Percentiles rank a stretch among this genome's conserved stretches.
These are phyloP conservation scores for Isoetes engelmannii DNA, from an alignment of 83 land plant species.

Conservation along the genomic window DNA sequence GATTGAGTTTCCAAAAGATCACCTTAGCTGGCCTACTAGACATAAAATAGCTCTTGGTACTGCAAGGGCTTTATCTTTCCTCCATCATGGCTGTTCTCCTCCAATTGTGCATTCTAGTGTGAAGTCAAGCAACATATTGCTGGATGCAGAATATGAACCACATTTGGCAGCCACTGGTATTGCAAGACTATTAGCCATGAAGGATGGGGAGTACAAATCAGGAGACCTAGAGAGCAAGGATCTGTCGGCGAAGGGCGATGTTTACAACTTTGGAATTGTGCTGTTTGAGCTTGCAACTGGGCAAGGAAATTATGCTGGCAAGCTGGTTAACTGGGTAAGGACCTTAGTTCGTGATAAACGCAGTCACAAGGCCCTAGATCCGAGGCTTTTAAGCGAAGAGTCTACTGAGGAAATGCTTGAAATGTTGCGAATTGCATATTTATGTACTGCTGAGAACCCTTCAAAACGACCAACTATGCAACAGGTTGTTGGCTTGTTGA, in stretches of 20 bases:
- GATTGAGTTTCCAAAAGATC: constrained; percentile 13
- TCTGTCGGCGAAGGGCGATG: constrained; percentile 55
- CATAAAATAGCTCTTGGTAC: constrained; percentile 53
- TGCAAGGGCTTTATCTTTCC: constrained; percentile 65
- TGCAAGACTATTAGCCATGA: constrained; percentile 8
- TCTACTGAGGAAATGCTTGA: constrained; percentile 55
- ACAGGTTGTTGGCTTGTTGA: constrained; percentile 80
- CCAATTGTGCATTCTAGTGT: constrained; percentile 53
- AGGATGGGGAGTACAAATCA: neutral
- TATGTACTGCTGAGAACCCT: constrained; percentile 84
- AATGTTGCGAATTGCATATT: constrained; percentile 66
- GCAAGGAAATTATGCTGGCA: constrained; percentile 39
- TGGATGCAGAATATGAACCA: constrained; percentile 46
- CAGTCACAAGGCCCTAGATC: constrained; percentile 44
- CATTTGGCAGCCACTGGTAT: constrained; percentile 43
- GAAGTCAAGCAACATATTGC: constrained; percentile 40
- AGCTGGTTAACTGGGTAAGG: constrained; percentile 68
- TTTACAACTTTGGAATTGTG: constrained; percentile 73
- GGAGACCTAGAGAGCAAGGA: neutral
- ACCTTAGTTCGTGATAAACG: constrained; percentile 44
- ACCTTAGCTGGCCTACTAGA: constrained; percentile 41
- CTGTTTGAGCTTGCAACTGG: constrained; percentile 75
- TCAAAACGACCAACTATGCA: constrained; percentile 82
- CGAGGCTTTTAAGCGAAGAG: constrained; percentile 47
- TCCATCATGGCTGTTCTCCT: constrained; percentile 56